Base-by-base conservation (phyloP, 495 filamentous ascomycete genomes). In the Melanomma pulvis-pyrius region DNA sequence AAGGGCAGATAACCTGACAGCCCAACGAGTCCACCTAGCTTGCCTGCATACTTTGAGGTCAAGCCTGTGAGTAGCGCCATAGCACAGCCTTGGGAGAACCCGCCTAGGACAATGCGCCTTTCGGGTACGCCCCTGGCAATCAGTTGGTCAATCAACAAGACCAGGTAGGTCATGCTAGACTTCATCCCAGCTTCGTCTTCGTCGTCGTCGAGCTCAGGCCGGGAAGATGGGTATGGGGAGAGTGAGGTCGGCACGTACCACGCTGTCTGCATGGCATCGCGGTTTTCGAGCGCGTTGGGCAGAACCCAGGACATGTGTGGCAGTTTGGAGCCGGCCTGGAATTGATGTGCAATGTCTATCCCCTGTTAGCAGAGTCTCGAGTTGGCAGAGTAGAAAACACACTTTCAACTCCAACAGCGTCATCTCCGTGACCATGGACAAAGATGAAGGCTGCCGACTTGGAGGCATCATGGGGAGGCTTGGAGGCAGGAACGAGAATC, bases 71-170 rank as follows among this genome's bases (percentile, higher is more conserved):
- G 59, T 26, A 80, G 52, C 7, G 70, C 65, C 55, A 82, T 63
- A 0, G 79, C 78, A 61, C 74, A 76, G 29, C 79, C 79, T 55
- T 80, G 79, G 30, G 73, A 76, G 65, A 82, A 82, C 1, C 79
- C 79, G 7, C 78, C 79, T 8, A 82, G 58, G 1, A 81, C 68
- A 21, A 82, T 77, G 12, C 79, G 63, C 1, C 75, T 67, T 12
- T 68, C 53, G 26, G 71, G 68, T 0, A 82, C 71, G 21, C 79
- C 78, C 26, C 70, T 72, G 36, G 62, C 41, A 0, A 77, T 63
- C 29, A 78, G 73, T 1, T 74, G 69, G 12, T 80, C 77, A 47
- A 82, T 73, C 22, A 82, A 60, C 0, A 61, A 61, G 44, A 74
- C 75, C 8, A 81, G 59, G 55, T 82, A 81, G 19, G 68, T 72